Evolutionary conservation across 345 rosid genomes (phyloP), one percentile per base, ranked within the genome.

Genomic region (Sisymbrium altissimum): DNA sequence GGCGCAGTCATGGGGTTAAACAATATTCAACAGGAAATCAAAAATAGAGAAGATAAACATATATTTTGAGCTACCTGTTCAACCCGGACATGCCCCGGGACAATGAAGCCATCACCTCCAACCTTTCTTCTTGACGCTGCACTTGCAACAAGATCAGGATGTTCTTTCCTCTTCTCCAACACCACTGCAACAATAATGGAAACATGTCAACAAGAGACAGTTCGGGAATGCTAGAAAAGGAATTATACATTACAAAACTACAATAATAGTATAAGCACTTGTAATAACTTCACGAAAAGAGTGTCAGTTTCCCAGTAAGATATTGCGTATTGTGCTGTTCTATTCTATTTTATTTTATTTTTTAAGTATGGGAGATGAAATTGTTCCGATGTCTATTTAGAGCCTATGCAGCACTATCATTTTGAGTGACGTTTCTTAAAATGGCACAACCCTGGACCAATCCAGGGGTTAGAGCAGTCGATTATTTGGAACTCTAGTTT

Each of bases 121-220:
- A 75, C 80, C 43, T 59, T 85, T 46, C 81, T 78, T 74, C 75
- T 84, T 66, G 70, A 73, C 43, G 58, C 70, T 67, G 73, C 81
- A 65, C 29, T 29, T 66, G 73, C 85, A 68, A 57, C 60, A 45
- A 61, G 36, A 64, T 83, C 83, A 72, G 64, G 60, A 48, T 33
- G 73, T 53, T 72, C 84, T 82, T 89, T 89, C 83, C 89, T 86
- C 84, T 88, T 92, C 43, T 61, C 62, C 27, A 46, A 54, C 55
- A 66, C 58, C 75, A 85, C 92, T 89, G 84, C 38, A 45, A 64
- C 27, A 64, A 77, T 64, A 63, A 64, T 49, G 36, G 43, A 76
- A 74, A 70, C 19, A 46, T 54, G 77, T 72, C 59, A 62, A 41
- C 23, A 15, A 56, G 23, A 39, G 33, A 68, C 29, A 44, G 44